These are phyloP conservation scores for Lippia alba DNA, from an alignment of 305 asterid species.

Conservation along the genomic window DNA sequence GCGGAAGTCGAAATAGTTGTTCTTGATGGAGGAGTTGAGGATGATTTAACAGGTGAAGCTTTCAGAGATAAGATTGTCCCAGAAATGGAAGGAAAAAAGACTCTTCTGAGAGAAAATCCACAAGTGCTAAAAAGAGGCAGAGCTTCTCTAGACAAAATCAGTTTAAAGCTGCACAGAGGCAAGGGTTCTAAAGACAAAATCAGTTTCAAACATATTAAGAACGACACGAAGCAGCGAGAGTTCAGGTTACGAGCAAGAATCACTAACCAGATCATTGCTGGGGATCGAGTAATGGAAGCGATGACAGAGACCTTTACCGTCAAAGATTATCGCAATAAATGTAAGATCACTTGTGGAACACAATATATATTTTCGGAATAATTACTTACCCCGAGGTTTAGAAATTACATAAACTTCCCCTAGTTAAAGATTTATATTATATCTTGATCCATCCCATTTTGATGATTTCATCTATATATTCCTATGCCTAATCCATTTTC, in stretches of 20 bases:
- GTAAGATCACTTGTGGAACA: slow-evolving; percentile 46
- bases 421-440: not conserved
- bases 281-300: not conserved
- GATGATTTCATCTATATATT: not conserved
- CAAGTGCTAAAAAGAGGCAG: too few relatives aligned
- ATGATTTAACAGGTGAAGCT: slow-evolving; percentile 36
- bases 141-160: too few relatives aligned
- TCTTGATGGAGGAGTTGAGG: slow-evolving; percentile 38
- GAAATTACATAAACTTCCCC: not conserved
- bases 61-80: slow-evolving; percentile 38
- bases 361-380: too few relatives aligned
- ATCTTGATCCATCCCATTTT: too few relatives aligned
- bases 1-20: slow-evolving; percentile 47
- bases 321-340: slow-evolving; percentile 47
- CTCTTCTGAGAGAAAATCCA: slow-evolving; percentile 30
- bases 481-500: not conserved
- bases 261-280: too few relatives aligned
- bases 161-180: too few relatives aligned
- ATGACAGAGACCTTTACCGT: slow-evolving; percentile 29
- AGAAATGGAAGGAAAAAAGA: slow-evolving; percentile 8
- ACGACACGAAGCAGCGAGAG: too few relatives aligned
- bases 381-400: too few relatives aligned
- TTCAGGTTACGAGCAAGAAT: too few relatives aligned
- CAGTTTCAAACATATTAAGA: too few relatives aligned
- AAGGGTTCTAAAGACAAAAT: too few relatives aligned